Evolutionary conservation across 345 rosid genomes (phyloP).

Genomic region (Abelmoschus esculentus): DNA sequence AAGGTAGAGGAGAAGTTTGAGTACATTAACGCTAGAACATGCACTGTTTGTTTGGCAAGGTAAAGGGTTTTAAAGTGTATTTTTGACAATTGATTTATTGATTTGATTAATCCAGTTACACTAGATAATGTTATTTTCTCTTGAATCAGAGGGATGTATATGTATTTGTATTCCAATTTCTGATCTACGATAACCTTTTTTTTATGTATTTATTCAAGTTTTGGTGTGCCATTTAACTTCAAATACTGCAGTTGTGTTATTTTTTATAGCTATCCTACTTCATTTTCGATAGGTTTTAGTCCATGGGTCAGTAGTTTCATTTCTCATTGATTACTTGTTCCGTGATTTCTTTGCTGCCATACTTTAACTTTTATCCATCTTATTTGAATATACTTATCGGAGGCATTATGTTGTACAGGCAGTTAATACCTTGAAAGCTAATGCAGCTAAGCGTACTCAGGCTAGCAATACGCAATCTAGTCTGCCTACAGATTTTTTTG

Average conservation of each 20-base stretch:
- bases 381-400: not conserved
- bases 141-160: not conserved
- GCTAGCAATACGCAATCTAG: slow-evolving; percentile 30
- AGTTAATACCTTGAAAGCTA: slow-evolving; percentile 48
- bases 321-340: not conserved
- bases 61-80: not conserved
- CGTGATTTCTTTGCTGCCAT: not conserved
- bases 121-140: not conserved
- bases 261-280: too few relatives aligned
- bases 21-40: not conserved
- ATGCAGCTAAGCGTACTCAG: slow-evolving; percentile 37
- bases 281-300: not conserved
- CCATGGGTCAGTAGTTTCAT: not conserved
- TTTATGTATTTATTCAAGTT: not conserved
- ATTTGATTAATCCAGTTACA: too few relatives aligned
- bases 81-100: not conserved
- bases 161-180: not conserved
- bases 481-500: slow-evolving; percentile 56
- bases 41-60: not conserved
- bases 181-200: not conserved
- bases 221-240: not conserved
- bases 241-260: not conserved
- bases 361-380: not conserved
- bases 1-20: too few relatives aligned
- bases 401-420: slow-evolving; percentile 37